These are phyloP conservation scores for Paracoccidioides lutzii DNA, from an alignment of 2,329 filamentous ascomycete genomes.

Conservation along the genomic window DNA sequence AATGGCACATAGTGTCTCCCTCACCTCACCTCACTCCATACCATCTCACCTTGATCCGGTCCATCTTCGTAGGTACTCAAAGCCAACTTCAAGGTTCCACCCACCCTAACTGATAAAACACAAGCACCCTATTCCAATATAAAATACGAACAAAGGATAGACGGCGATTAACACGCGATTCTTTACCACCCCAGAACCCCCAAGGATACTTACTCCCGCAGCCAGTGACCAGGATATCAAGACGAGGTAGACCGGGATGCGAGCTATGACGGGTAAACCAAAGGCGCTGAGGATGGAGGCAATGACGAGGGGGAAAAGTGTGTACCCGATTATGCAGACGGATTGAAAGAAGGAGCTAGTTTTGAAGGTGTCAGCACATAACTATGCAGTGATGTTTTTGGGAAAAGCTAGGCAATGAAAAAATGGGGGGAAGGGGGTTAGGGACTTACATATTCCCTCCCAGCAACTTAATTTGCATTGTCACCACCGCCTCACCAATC, in stretches of 20 bases:
- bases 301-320: constrained; percentile 89
- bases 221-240: constrained; percentile 87
- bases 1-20: too few species aligned
- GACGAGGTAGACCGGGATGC: constrained; percentile 82
- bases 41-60: not conserved
- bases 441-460: constrained; percentile 85
- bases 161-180: constrained; percentile 89
- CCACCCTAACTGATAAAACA: constrained; percentile 81
- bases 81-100: not conserved
- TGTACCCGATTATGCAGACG: constrained; percentile 96
- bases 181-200: constrained; percentile 87
- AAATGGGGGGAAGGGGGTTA: not conserved
- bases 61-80: not conserved
- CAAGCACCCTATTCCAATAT: constrained; percentile 79
- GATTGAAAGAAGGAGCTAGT: constrained; percentile 90
- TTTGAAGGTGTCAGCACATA: constrained; percentile 6
- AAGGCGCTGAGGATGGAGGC: constrained; percentile 81
- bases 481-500: constrained; percentile 93
- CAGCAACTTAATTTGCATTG: constrained; percentile 91
- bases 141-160: constrained; percentile 91
- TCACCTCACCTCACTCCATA: not conserved
- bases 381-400: not conserved
- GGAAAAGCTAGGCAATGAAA: not conserved
- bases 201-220: constrained; percentile 88
- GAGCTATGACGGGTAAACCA: constrained; percentile 61